Base-by-base conservation (phyloP, 805 yeast genomes). In the Suhomyces sp. region DNA sequence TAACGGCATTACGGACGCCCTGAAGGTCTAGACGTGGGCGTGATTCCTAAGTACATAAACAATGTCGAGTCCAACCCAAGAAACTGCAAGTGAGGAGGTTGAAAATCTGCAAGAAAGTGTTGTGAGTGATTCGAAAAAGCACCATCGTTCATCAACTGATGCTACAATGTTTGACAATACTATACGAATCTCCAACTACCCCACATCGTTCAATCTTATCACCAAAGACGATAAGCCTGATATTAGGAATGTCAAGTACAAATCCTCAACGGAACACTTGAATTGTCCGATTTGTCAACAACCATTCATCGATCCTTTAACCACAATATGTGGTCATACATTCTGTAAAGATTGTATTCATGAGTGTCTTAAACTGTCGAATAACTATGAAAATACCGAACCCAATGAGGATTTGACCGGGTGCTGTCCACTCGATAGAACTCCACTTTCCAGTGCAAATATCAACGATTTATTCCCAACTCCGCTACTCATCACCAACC, bases 221-320 rank as follows among this genome's bases (percentile, higher is more conserved):
- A 19, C 25, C 11, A 31, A 24, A 13, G 32, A 39, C 11, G 47
- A 47, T 22, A 47, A 40, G 20, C 64, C 65, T 3, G 66, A 61
- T 34, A 33, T 60, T 26, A 38, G 67, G 29, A 59, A 56, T 32
- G 42, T 52, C 32, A 56, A 51, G 31, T 63, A 63, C 40, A 48
- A 51, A 22, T 42, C 60, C 2, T 36, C 53, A 12, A 62, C 60
- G 6, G 69, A 54, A 18, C 51, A 42, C 46, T 47, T 62, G 28
- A 52, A 52, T 40, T 68, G 88, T 45, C 86, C 88, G 3, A 76
- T 81, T n/a, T 81, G 88, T 54, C 80, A 76, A 40, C 71, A 72
- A 25, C 83, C 84, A 4, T 74, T 81, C 42, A 65, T 77, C 6
- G 66, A 67, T 22, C 88, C 88, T 1, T 62, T 71, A 42, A 74